Conservation (phyloP, 139 green algal species). For the Chlorella vulgaris region DNA sequence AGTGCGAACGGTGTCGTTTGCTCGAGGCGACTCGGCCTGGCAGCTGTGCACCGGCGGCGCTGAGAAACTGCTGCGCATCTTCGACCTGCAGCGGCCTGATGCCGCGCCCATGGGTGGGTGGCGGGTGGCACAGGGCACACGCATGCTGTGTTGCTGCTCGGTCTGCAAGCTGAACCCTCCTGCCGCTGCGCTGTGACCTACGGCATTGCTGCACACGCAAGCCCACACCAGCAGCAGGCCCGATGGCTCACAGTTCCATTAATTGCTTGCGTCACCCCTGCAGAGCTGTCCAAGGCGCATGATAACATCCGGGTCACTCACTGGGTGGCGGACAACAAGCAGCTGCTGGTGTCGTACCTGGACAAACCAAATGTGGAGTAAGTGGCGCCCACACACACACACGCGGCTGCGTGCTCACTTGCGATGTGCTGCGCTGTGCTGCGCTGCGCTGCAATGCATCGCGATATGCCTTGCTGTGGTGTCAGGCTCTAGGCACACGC, state of each 20-base stretch:
- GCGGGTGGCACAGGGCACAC: not conserved
- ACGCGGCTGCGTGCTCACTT: not conserved
- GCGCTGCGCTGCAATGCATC: too few species aligned
- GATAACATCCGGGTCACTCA: conserved; percentile 66
- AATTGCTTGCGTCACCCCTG: not conserved
- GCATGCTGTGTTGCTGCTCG: too few species aligned
- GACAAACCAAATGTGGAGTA: conserved; percentile 51
- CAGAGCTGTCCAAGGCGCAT: conserved; percentile 4
- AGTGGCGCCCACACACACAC: not conserved
- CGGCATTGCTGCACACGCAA: too few species aligned
- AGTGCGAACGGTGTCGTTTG: conserved; percentile 86
- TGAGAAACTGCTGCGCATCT: conserved; percentile 94
- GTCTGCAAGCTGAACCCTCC: too few species aligned
- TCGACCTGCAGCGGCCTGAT: conserved; percentile 79
- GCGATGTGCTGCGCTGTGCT: not conserved
- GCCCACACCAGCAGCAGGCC: too few species aligned
- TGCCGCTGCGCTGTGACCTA: too few species aligned
- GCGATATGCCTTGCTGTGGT: not conserved
- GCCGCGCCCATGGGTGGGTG: conserved; percentile 64
- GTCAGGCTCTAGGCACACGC: too few species aligned
- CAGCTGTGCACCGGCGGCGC: conserved; percentile 71
- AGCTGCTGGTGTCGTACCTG: conserved; percentile 72
- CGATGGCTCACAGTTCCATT: too few species aligned
- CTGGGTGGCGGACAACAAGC: conserved; percentile 78
- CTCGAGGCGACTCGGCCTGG: conserved; percentile 37